Percentiles rank a stretch among this genome's conserved stretches.
Evolutionary conservation across 345 rosid genomes (phyloP).

Genomic region (Euclidium syriacum): DNA sequence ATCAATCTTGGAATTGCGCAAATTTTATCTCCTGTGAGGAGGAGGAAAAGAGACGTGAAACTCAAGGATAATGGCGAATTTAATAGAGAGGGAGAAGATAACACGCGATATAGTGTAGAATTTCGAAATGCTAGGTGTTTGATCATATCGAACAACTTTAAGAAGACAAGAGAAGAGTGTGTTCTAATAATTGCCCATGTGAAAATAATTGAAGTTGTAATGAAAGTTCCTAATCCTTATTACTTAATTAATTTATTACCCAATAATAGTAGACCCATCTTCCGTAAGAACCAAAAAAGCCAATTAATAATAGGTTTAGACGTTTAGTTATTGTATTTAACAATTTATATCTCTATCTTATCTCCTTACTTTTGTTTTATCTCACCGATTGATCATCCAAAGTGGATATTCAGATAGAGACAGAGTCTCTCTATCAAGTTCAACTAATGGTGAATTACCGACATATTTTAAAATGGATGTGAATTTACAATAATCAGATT

Average conservation of each 20-base stretch:
- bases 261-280: background rate
- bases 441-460: background rate
- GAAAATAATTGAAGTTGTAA: conserved; percentile 3
- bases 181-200: conserved; percentile 27
- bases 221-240: conserved; percentile 11
- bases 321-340: conserved; percentile 4
- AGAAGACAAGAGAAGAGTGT: conserved; percentile 22
- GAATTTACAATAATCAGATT: background rate
- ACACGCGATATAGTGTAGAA: background rate
- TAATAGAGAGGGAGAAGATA: background rate
- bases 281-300: background rate
- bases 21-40: background rate
- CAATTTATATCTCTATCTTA: background rate
- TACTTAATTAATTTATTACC: background rate
- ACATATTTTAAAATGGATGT: background rate
- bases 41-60: conserved; percentile 10
- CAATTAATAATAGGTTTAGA: background rate
- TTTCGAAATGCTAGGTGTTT: background rate
- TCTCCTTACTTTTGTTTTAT: background rate
- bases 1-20: background rate
- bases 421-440: background rate
- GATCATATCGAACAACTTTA: conserved; percentile 1
- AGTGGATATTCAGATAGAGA: background rate
- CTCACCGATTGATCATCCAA: background rate
- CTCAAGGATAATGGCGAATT: background rate